phyloP scores from a whole-genome alignment of 495 filamentous ascomycete species.

The Astrocystis sublimbata region DNA sequence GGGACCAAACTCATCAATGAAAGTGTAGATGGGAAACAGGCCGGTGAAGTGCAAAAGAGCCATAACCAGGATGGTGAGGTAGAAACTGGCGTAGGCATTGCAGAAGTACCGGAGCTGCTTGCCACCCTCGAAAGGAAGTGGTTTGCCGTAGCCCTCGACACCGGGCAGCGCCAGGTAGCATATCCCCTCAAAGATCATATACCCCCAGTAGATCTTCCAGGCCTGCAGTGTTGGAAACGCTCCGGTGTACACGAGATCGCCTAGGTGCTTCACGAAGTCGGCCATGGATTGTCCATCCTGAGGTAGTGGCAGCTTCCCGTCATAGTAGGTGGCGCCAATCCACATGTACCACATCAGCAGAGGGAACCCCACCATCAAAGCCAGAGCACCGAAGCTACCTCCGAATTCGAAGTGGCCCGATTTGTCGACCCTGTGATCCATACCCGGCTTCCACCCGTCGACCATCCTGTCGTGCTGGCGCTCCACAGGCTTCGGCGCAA shows the following conservation, averaged over 20 bases:
- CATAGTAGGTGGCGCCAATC: constrained; percentile 90
- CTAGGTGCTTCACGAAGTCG: constrained; percentile 70
- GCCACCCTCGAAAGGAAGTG: constrained; percentile 76
- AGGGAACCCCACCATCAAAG: constrained; percentile 93
- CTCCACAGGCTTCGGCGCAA: constrained; percentile 46
- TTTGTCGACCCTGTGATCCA: constrained; percentile 76
- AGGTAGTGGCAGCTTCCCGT: constrained; percentile 74
- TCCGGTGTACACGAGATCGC: constrained; percentile 69
- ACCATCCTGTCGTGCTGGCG: constrained; percentile 46
- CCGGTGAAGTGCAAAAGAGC: constrained; percentile 73
- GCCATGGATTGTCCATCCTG: constrained; percentile 61
- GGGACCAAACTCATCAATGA: constrained; percentile 94
- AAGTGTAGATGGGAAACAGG: constrained; percentile 85
- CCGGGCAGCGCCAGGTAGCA: constrained; percentile 86
- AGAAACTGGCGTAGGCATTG: constrained; percentile 84
- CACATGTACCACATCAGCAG: constrained; percentile 98
- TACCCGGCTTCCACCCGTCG: constrained; percentile 66
- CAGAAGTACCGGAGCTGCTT: constrained; percentile 92
- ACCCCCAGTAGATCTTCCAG: constrained; percentile 91
- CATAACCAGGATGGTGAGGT: constrained; percentile 73
- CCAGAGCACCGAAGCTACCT: constrained; percentile 69
- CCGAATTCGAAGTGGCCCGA: constrained; percentile 88
- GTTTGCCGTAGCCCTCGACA: constrained; percentile 79
- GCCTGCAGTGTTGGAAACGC: constrained; percentile 78
- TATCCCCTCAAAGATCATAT: constrained; percentile 78